phyloP scores from a whole-genome alignment of 352 stramenopile species.

The Globisporangium viniferum region DNA sequence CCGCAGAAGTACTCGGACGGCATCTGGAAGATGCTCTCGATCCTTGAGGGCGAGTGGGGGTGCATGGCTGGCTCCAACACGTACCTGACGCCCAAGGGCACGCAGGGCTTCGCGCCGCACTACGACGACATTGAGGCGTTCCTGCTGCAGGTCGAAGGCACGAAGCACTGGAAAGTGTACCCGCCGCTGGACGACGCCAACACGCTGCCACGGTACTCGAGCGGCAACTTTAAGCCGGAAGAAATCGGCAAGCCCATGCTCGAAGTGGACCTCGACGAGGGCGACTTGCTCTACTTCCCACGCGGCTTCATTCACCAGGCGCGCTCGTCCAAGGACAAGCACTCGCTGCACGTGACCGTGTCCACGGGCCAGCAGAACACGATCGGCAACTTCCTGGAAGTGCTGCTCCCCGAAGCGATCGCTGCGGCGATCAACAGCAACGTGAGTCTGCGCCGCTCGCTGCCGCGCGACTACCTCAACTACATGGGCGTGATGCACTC shows the following conservation, averaged over 20 bases:
- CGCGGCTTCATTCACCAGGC: constrained; percentile 89
- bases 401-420: constrained; percentile 60
- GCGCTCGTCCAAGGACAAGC: constrained; percentile 40
- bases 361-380: constrained; percentile 87
- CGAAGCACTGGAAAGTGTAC: constrained; percentile 93
- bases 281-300: constrained; percentile 91
- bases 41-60: constrained; percentile 92
- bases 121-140: constrained; percentile 98
- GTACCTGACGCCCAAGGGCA: constrained; percentile 91
- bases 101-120: constrained; percentile 96
- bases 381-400: constrained; percentile 71
- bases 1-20: constrained; percentile 90
- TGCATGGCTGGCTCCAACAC: constrained; percentile 94
- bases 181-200: constrained; percentile 44
- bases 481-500: constrained; percentile 90
- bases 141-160: constrained; percentile 91
- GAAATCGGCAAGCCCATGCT: constrained; percentile 77
- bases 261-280: constrained; percentile 78
- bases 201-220: constrained; percentile 64
- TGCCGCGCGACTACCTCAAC: constrained; percentile 83
- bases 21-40: constrained; percentile 89
- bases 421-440: constrained; percentile 53
- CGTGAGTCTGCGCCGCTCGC: constrained; percentile 58
- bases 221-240: constrained; percentile 71
- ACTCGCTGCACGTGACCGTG: constrained; percentile 90